phyloP scores from a whole-genome alignment of 2,329 filamentous ascomycete genomes.

The Fusarium nurragi region DNA sequence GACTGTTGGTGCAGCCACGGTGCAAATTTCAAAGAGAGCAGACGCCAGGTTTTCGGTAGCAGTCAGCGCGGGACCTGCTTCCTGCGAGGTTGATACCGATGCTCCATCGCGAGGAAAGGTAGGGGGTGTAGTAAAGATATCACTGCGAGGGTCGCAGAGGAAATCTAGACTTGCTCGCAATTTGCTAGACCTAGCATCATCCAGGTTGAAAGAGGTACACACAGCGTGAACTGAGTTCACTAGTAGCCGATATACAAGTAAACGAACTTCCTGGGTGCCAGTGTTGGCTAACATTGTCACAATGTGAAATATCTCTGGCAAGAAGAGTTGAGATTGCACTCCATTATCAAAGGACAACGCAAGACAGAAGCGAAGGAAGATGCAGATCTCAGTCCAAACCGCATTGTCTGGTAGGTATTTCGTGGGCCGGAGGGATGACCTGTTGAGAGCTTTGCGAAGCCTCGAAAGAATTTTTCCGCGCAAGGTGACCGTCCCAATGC shows the following conservation, averaged over 20 bases:
- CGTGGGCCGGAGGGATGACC: constrained; percentile 73
- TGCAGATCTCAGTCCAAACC: constrained; percentile 75
- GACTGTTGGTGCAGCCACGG: constrained; percentile 69
- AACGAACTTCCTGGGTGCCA: constrained; percentile 64
- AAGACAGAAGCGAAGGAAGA: constrained; percentile 72
- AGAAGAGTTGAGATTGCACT: constrained; percentile 72
- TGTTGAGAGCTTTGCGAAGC: constrained; percentile 72
- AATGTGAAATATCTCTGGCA: constrained; percentile 75
- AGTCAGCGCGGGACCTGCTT: constrained; percentile 60
- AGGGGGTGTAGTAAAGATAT: constrained; percentile 63
- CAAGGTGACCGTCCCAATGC: constrained; percentile 72
- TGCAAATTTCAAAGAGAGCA: constrained; percentile 70
- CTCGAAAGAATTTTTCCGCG: constrained; percentile 72
- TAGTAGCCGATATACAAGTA: constrained; percentile 69
- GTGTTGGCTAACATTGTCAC: constrained; percentile 77
- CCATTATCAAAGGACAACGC: constrained; percentile 74
- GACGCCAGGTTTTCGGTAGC: constrained; percentile 70
- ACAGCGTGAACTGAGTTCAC: constrained; percentile 75
- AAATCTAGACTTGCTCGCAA: constrained; percentile 65
- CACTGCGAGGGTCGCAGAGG: constrained; percentile 67
- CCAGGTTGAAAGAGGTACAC: constrained; percentile 71
- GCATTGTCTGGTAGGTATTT: constrained; percentile 71
- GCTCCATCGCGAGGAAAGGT: constrained; percentile 61
- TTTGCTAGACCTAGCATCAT: constrained; percentile 66
- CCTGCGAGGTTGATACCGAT: constrained; percentile 64